Evolutionary conservation across 2,329 filamentous ascomycete genomes (phyloP), one percentile per base, ranked within the genome.

Genomic region (Stagonosporopsis tanaceti): DNA sequence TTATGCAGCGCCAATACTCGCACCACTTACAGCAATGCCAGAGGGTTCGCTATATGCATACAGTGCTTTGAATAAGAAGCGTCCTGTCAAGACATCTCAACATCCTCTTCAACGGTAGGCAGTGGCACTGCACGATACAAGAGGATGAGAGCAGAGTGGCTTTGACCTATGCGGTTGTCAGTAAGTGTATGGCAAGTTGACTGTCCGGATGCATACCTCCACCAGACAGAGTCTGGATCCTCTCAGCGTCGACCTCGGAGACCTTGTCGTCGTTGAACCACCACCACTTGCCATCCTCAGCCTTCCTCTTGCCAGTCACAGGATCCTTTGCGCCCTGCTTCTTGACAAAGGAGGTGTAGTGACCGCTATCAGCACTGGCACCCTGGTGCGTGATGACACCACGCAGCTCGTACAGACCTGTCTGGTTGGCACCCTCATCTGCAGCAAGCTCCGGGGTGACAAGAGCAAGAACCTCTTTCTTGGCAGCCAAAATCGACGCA

Each of bases 261-360:
- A 99, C 95, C 81, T 93, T 96, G 74, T 99, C 94, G 71, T 99
- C 95, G 77, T 99, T 98, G 84, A 99, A 99, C 94, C 95, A 99
- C 94, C 95, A 99, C 95, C 95, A 99, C 70, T 93, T 97, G 66
- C 91, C 93, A 72, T 96, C 92, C 73, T 96, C 92, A 71, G 90
- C 87, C 51, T 86, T 87, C 69, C 87, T 82, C 81, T 92, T 91
- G 65, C 91, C 92, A 20, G 89, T 91, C 70, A 88, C 87, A 15
- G 89, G 83, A 67, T 96, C 90, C 56, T 92, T 79, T 9, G 82
- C 79, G 0, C 86, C 89, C 60, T 89, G 84, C 84, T 99, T 97
- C 85, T 98, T 99, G 67, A 99, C 91, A 75, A 97, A 99, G 0
- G 93, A 89, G 4, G 96, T 99, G 82, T 99, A 99, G 79, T 99